Percentiles rank a stretch among this genome's conserved stretches.
Conservation (phyloP, 176 grass and related monocot species). For the Ampelocalamus luodianensis region DNA sequence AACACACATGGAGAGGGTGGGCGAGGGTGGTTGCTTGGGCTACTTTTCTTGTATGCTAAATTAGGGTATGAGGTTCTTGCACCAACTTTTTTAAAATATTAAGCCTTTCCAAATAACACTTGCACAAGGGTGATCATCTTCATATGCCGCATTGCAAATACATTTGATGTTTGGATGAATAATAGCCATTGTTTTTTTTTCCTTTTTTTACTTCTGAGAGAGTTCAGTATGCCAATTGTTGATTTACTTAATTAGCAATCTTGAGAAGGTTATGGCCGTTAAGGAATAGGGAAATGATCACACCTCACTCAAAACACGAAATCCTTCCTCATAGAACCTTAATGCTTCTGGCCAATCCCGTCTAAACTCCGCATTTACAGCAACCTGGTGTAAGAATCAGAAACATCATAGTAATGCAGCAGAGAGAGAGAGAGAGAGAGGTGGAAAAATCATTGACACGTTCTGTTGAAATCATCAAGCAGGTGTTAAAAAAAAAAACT, state of each 20-base stretch:
- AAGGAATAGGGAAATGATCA: constrained; percentile 43
- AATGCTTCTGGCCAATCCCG: constrained; percentile 91
- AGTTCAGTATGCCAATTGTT: constrained; percentile 23
- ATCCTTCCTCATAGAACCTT: constrained; percentile 95
- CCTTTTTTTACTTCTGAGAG: constrained; percentile 20
- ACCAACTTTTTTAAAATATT: not conserved
- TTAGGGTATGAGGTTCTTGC: constrained; percentile 6
- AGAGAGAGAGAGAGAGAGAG: not conserved
- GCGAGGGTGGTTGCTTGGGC: not conserved
- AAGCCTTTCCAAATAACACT: constrained; percentile 13
- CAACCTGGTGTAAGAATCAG: constrained; percentile 61
- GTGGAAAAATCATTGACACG: not conserved
- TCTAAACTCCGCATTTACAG: constrained; percentile 95
- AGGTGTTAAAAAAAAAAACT: not conserved
- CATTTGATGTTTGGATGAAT: not conserved
- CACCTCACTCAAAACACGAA: constrained; percentile 88
- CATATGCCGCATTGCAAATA: constrained; percentile 10
- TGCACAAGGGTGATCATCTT: constrained; percentile 17
- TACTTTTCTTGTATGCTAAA: constrained; percentile 9
- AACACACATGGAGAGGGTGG: constrained; percentile 11
- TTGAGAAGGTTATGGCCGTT: constrained; percentile 14
- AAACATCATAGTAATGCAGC: constrained; percentile 18
- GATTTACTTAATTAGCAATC: constrained; percentile 9
- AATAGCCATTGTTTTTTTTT: constrained; percentile 5
- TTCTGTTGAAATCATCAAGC: constrained; percentile 7